These are phyloP conservation scores for Salix arbutifolia DNA, from an alignment of 345 rosid species.

Conservation along the genomic window DNA sequence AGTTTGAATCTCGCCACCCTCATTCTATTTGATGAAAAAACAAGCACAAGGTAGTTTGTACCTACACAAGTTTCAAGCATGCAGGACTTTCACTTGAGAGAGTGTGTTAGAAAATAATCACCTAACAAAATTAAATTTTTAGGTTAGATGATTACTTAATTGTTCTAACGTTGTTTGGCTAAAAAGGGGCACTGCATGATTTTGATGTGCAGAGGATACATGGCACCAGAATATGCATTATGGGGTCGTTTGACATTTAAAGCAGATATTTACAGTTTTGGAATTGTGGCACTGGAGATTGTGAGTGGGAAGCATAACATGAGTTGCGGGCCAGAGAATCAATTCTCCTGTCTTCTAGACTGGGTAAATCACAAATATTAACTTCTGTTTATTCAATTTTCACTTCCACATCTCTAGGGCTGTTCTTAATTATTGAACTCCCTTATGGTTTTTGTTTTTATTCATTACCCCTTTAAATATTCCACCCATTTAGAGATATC, in stretches of 20 bases:
- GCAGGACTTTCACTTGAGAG: too few relatives aligned
- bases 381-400: background rate
- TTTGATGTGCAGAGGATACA: conserved; percentile 18
- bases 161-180: too few relatives aligned
- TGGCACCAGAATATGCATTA: conserved; percentile 29
- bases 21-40: too few relatives aligned
- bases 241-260: conserved; percentile 25
- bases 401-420: background rate
- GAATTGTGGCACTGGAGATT: conserved; percentile 21
- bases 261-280: conserved; percentile 27
- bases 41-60: too few relatives aligned
- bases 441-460: background rate
- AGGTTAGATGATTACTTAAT: too few relatives aligned
- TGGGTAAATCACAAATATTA: conserved; percentile 13
- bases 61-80: too few relatives aligned
- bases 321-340: background rate
- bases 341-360: conserved; percentile 18
- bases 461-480: background rate
- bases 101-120: too few relatives aligned
- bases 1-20: too few relatives aligned
- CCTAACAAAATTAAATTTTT: too few relatives aligned
- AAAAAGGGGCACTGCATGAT: background rate
- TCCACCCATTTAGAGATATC: background rate
- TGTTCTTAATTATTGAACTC: background rate
- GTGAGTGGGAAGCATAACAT: conserved; percentile 17